Evolutionary conservation across 192 early-diverging fungal genomes (phyloP).

Genomic region (Haplosporangium gracile): DNA sequence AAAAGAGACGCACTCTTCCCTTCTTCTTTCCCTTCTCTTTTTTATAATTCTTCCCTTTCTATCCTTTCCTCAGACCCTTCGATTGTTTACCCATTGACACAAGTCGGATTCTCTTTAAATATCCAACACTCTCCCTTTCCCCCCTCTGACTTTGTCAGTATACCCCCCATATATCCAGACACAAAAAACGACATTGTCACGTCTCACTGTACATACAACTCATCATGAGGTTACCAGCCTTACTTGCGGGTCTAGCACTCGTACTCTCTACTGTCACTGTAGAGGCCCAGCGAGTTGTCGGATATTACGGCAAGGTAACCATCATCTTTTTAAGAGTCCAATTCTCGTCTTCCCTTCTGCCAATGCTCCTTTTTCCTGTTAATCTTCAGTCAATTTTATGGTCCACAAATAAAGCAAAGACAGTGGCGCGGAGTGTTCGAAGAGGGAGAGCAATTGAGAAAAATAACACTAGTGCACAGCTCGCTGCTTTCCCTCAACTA

Average conservation of each 20-base stretch:
- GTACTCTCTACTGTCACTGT: conserved; percentile 20
- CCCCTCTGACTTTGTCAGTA: background rate
- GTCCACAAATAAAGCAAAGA: background rate
- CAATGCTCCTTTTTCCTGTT: too few species aligned
- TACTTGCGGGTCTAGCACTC: conserved; percentile 34
- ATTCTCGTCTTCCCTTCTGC: too few species aligned
- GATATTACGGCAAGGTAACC: conserved; percentile 55
- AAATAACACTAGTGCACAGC: background rate
- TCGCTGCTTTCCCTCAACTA: background rate
- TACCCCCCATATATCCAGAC: background rate
- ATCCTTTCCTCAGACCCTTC: background rate
- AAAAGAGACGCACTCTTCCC: background rate
- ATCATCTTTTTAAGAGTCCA: background rate
- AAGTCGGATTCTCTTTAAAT: background rate
- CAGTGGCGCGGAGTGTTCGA: too few species aligned
- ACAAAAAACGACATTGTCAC: background rate
- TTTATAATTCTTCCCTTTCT: background rate
- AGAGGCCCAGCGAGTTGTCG: conserved; percentile 41
- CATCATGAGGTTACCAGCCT: conserved; percentile 27
- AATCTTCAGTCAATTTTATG: background rate
- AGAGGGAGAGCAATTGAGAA: background rate
- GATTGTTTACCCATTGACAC: background rate
- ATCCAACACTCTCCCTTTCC: background rate
- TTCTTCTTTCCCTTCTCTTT: too few species aligned
- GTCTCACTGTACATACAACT: background rate